Evolutionary conservation across 129 eudicot species (phyloP).

Genomic region (Helichrysum umbraculigerum): DNA sequence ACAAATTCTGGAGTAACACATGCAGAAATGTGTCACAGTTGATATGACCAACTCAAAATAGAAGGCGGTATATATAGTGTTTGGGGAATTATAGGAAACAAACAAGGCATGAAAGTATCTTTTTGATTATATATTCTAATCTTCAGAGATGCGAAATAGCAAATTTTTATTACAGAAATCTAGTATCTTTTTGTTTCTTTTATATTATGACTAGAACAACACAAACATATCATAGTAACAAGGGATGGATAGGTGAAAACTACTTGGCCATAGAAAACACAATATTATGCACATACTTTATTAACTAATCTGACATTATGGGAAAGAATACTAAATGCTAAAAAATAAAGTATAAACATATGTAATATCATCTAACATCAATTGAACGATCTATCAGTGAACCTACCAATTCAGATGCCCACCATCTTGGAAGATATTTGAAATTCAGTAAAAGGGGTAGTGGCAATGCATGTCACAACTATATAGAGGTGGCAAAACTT

Average conservation of each 20-base stretch:
- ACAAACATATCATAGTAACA: neutral
- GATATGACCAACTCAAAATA: neutral
- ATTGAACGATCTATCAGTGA: neutral
- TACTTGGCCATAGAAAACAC: too few species aligned
- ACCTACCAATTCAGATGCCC: neutral
- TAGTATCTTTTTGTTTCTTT: too few species aligned
- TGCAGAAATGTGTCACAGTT: neutral
- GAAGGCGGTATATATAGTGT: too few species aligned
- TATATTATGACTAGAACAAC: too few species aligned
- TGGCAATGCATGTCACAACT: neutral
- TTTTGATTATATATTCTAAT: too few species aligned
- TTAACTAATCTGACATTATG: neutral
- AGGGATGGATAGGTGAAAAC: neutral
- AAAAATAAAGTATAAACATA: neutral
- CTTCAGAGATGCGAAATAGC: too few species aligned
- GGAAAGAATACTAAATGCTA: neutral
- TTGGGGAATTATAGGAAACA: neutral
- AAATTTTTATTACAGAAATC: too few species aligned
- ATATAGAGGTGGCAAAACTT: neutral
- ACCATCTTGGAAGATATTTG: neutral
- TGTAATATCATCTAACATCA: neutral
- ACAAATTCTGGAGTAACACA: constrained; percentile 66
- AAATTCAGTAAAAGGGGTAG: neutral
- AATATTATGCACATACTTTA: too few species aligned
- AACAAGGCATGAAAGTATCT: too few species aligned